Base-by-base conservation (phyloP, 1,139 yeast genomes). In the Taiozyma sp. region DNA sequence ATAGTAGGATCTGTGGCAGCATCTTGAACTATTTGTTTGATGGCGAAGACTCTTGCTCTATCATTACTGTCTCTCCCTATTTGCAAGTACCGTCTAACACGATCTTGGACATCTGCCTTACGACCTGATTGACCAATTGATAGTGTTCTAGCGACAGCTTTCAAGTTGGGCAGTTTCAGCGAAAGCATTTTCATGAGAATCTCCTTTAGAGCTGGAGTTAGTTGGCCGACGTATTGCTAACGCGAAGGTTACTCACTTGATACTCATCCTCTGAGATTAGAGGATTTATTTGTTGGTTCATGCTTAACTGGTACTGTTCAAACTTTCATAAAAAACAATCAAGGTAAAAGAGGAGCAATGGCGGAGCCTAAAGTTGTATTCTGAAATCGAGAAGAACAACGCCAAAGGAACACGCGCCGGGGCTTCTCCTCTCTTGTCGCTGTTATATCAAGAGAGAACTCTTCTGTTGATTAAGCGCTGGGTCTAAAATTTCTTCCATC, bases 101-200 rank as follows among this genome's bases (percentile, higher is more conserved):
- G 67, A 28, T 75, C 78, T 47, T 74, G 72, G 16, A 83, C 61
- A 36, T 80, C 84, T 13, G 72, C 72, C 62, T 82, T 83, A 43
- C 77, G 67, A 1, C 88, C 88, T 4, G 73, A 59, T 7, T 72
- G 61, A 1, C 76, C 67, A 16, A 81, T 64, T 2, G 75, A 77
- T 29, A 81, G 60, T 3, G 80, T 61, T 47, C 78, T 67, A 42
- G 80, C 75, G 1, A 81, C 59, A 36, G 66, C 72, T 63, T 79
- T 83, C 56, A 76, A 68, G 51, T 67, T 72, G 0, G 65, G 55
- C 9, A 66, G 62, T 43, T 62, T 59, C 38, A 67, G 48, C 6
- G 53, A 40, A 39, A 30, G 49, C 36, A 54, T 45, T 13, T 47
- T 41, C 22, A 32, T 12, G 4, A 41, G 16, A 10, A 43, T 45